Evolutionary conservation across 768 basidiomycete genomes (phyloP).

Genomic region (Clavaria fumosa): DNA sequence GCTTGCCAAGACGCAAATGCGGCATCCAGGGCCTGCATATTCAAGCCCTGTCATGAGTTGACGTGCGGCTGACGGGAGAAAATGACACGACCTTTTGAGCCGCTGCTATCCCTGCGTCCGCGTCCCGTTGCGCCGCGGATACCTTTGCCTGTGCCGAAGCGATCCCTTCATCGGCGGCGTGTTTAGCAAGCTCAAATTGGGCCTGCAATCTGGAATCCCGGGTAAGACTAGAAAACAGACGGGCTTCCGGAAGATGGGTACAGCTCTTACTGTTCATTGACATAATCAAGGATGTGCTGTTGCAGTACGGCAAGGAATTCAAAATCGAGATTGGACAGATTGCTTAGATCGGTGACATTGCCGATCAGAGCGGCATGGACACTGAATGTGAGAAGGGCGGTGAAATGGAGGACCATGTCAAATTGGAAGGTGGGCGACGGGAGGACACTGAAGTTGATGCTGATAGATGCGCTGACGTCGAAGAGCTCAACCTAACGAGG

Average conservation of each 20-base stretch:
- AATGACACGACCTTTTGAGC: background rate
- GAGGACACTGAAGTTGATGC: slow-evolving; percentile 4
- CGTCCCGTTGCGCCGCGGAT: background rate
- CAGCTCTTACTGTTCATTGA: background rate
- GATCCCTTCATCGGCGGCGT: slow-evolving; percentile 3
- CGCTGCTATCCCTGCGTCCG: background rate
- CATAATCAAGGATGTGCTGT: slow-evolving; percentile 6
- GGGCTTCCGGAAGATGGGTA: background rate
- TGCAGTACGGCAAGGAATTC: slow-evolving; percentile 2
- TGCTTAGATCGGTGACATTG: background rate
- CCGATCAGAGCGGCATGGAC: slow-evolving; percentile 4
- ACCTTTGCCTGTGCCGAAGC: background rate
- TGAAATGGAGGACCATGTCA: slow-evolving; percentile 7
- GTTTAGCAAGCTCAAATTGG: slow-evolving; percentile 1
- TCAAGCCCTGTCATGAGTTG: background rate
- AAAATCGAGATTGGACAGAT: slow-evolving; percentile 6
- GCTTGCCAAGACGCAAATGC: background rate
- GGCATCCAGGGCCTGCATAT: background rate
- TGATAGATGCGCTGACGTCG: background rate
- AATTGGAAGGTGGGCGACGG: slow-evolving; percentile 5
- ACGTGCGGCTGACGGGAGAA: background rate
- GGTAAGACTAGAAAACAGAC: background rate
- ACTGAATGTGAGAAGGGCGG: slow-evolving; percentile 3
- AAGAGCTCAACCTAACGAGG: slow-evolving; percentile 1
- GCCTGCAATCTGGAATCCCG: background rate